phyloP scores from a whole-genome alignment of 768 basidiomycete species.

The Psilocybe tampanensis region DNA sequence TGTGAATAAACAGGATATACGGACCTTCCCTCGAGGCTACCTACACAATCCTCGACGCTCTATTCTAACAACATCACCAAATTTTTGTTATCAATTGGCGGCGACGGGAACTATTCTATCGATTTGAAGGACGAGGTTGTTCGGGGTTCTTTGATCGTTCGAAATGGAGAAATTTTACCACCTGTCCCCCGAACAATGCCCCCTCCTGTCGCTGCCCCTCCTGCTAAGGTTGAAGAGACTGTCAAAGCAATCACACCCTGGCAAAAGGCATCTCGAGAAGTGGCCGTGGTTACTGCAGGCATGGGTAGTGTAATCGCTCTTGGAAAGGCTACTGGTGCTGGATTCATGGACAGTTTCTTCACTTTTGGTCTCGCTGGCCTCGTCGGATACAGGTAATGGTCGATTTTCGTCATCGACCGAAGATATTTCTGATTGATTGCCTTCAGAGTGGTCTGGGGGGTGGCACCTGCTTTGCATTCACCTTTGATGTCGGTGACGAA shows the following conservation, averaged over 20 bases:
- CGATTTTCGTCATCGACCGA: neutral
- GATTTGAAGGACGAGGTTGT: constrained; percentile 85
- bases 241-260: constrained; percentile 79
- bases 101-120: constrained; percentile 61
- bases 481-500: constrained; percentile 92
- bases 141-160: constrained; percentile 76
- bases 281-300: constrained; percentile 71
- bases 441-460: constrained; percentile 82
- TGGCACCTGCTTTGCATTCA: constrained; percentile 85
- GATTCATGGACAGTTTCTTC: constrained; percentile 89
- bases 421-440: neutral
- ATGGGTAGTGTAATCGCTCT: constrained; percentile 75
- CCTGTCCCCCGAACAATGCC: constrained; percentile 72
- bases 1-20: constrained; percentile 59
- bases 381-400: constrained; percentile 64
- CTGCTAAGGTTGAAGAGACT: constrained; percentile 44
- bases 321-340: constrained; percentile 77
- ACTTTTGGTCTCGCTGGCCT: constrained; percentile 86
- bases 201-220: constrained; percentile 54
- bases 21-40: constrained; percentile 85
- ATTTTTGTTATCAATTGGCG: constrained; percentile 80
- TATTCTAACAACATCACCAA: constrained; percentile 94
- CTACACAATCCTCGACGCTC: constrained; percentile 86
- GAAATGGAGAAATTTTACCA: constrained; percentile 65
- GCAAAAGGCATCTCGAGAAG: constrained; percentile 79